Percentiles rank a stretch among this genome's conserved stretches.
These are phyloP conservation scores for Boletus fagicola DNA, from an alignment of 768 basidiomycete species.

Conservation along the genomic window DNA sequence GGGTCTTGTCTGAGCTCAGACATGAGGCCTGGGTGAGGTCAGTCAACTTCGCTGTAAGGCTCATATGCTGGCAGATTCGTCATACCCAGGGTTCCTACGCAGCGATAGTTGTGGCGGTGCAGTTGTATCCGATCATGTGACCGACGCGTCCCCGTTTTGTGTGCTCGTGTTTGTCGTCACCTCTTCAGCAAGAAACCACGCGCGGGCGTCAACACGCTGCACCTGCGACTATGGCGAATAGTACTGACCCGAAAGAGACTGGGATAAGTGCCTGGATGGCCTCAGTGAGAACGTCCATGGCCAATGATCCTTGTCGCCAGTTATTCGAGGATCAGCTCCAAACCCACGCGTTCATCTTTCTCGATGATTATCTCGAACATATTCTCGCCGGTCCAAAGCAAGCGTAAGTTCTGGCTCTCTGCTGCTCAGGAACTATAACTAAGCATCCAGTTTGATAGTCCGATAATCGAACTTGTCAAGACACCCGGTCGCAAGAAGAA, in stretches of 20 bases:
- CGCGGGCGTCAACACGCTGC: background rate
- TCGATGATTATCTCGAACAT: slow-evolving; percentile 72
- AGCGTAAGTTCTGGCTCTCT: slow-evolving; percentile 46
- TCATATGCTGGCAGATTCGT: no score
- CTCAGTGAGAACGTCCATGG: slow-evolving; percentile 64
- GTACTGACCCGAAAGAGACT: slow-evolving; percentile 12
- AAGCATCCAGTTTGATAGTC: slow-evolving; percentile 38
- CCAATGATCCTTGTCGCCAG: slow-evolving; percentile 67
- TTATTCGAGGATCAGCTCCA: slow-evolving; percentile 73
- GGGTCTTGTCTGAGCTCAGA: slow-evolving; percentile 6
- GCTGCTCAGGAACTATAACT: background rate
- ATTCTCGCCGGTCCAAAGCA: slow-evolving; percentile 65
- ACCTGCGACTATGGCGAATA: slow-evolving; percentile 9
- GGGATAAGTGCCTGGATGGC: slow-evolving; percentile 73
- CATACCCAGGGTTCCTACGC: no score
- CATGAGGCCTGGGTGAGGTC: no score
- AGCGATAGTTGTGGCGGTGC: slow-evolving; percentile 1
- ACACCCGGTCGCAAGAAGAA: slow-evolving; percentile 76
- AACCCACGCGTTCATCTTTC: slow-evolving; percentile 72
- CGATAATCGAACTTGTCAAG: slow-evolving; percentile 78
- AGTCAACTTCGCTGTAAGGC: no score
- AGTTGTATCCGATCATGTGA: slow-evolving; percentile 26
- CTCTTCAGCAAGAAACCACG: background rate
- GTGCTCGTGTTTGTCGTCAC: slow-evolving; percentile 17
- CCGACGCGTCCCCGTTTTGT: slow-evolving; percentile 25